phyloP scores from a whole-genome alignment of 1,284 basidiomycete species.

The Xanthoconium separans region DNA sequence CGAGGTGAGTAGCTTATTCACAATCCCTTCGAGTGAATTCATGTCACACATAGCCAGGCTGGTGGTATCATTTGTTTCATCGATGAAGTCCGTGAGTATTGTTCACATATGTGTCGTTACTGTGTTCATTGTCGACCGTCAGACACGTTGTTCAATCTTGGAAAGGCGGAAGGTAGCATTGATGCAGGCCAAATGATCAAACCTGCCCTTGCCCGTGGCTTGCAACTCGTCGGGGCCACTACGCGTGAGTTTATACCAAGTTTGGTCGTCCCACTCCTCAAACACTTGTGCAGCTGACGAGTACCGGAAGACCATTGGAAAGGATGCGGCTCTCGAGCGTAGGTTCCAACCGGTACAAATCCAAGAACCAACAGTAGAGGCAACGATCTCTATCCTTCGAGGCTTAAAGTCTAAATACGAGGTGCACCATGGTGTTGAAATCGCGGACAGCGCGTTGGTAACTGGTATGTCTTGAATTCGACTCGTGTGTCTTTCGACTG shows the following conservation, averaged over 20 bases:
- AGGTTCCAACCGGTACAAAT: slow-evolving; percentile 89
- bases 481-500: slow-evolving; percentile 33
- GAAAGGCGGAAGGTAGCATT: slow-evolving; percentile 89
- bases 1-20: slow-evolving; percentile 45
- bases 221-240: slow-evolving; percentile 86
- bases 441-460: slow-evolving; percentile 84
- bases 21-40: neutral
- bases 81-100: slow-evolving; percentile 81
- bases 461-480: slow-evolving; percentile 48
- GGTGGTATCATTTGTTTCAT: slow-evolving; percentile 86
- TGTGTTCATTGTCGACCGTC: neutral
- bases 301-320: slow-evolving; percentile 89
- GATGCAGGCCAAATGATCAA: slow-evolving; percentile 93
- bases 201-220: slow-evolving; percentile 80
- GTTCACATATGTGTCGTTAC: slow-evolving; percentile 4
- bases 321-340: slow-evolving; percentile 88
- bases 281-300: slow-evolving; percentile 60
- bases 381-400: slow-evolving; percentile 86
- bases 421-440: slow-evolving; percentile 90
- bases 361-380: slow-evolving; percentile 84
- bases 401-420: slow-evolving; percentile 86
- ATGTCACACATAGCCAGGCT: slow-evolving; percentile 36
- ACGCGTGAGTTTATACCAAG: slow-evolving; percentile 54
- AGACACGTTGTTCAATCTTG: slow-evolving; percentile 83
- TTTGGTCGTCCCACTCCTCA: neutral